Percentiles rank a stretch among this genome's conserved stretches.
Evolutionary conservation across 345 rosid genomes (phyloP).

Genomic region (Corchorus olitorius): DNA sequence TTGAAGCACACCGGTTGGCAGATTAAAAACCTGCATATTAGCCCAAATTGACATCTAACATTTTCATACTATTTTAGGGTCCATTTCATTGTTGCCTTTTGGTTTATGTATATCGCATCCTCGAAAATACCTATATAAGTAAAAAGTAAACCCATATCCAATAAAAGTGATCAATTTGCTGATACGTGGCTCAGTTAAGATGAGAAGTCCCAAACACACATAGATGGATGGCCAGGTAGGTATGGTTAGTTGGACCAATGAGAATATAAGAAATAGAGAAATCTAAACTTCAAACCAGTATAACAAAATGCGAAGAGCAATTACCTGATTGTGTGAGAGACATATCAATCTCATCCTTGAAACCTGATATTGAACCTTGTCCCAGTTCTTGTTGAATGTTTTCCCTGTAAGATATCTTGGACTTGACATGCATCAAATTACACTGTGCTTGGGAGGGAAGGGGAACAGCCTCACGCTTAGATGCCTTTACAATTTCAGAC

Average conservation of each 20-base stretch:
- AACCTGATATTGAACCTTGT: constrained; percentile 34
- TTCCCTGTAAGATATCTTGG: constrained; percentile 42
- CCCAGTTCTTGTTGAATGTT: constrained; percentile 25
- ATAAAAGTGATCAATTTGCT: neutral
- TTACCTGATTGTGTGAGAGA: constrained; percentile 37
- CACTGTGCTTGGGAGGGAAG: constrained; percentile 61
- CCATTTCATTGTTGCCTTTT: neutral
- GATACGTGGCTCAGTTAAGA: neutral
- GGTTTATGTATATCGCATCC: neutral
- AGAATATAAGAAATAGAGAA: neutral
- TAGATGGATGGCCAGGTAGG: neutral
- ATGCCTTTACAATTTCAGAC: constrained; percentile 72
- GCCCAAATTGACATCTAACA: neutral
- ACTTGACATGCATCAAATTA: constrained; percentile 42
- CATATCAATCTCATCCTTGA: constrained; percentile 18
- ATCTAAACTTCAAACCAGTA: constrained; percentile 7
- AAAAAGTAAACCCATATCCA: neutral
- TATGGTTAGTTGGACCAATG: neutral
- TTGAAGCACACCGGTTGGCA: neutral
- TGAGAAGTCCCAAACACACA: neutral
- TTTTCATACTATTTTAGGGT: neutral
- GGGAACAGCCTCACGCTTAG: constrained; percentile 65
- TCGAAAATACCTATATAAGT: neutral
- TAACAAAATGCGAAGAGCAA: neutral
- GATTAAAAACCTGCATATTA: neutral